These are phyloP conservation scores for Ceratonia siliqua DNA, from an alignment of 306 rosid species.

Conservation along the genomic window DNA sequence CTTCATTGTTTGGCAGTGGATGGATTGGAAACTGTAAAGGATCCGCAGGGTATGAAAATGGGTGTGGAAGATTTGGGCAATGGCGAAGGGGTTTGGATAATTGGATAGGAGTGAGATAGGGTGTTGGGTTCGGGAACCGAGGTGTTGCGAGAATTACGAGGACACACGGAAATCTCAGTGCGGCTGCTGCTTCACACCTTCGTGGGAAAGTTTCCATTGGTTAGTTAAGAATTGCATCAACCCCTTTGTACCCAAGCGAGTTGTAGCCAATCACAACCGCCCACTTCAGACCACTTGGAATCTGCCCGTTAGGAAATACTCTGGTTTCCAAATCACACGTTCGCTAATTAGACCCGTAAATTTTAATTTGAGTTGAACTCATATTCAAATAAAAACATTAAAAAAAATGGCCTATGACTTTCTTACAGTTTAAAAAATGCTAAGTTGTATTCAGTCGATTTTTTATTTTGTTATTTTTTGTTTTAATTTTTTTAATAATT, in stretches of 20 bases:
- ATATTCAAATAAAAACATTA: too few relatives aligned
- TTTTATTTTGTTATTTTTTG: too few relatives aligned
- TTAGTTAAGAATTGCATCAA: constrained; percentile 18
- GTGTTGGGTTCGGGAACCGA: neutral
- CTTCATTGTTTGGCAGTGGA: constrained; percentile 21
- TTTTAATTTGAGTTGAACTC: too few relatives aligned
- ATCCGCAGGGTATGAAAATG: neutral
- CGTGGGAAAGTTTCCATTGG: neutral
- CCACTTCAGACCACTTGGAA: constrained; percentile 13
- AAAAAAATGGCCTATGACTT: too few relatives aligned
- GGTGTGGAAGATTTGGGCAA: constrained; percentile 1
- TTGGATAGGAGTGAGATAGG: constrained; percentile 21
- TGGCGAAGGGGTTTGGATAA: neutral
- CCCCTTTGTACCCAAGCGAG: neutral
- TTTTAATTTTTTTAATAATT: too few relatives aligned
- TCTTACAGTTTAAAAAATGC: too few relatives aligned
- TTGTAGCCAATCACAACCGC: constrained; percentile 26
- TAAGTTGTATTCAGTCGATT: too few relatives aligned
- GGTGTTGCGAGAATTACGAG: constrained; percentile 42
- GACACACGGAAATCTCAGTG: constrained; percentile 28
- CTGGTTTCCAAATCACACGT: too few relatives aligned
- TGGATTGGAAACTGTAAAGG: neutral
- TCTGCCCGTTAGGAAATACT: neutral
- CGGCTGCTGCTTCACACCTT: neutral
- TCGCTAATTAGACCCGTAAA: too few relatives aligned